Evolutionary conservation across 2,329 filamentous ascomycete species (phyloP), one percentile per base, ranked within the genome.

Genomic region (Capronia coronata): DNA sequence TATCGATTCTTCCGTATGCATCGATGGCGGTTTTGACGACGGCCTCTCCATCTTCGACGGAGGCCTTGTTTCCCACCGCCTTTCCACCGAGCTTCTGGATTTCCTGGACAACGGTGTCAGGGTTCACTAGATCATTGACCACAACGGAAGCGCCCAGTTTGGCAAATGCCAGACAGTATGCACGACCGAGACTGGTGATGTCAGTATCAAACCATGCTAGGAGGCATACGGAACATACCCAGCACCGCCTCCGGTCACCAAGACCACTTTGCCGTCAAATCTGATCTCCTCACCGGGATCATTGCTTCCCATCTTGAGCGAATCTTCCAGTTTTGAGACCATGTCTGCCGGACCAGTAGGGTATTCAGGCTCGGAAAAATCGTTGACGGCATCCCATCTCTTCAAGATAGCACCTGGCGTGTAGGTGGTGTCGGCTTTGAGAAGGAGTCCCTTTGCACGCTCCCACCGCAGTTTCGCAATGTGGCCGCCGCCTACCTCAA

Each of bases 401-500:
- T 86, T 83, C 57, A 94, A 75, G 59, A 98, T 76, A 52, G 90
- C 89, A 59, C 86, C 85, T 9, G 93, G 87, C 4, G 91, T 97
- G 69, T 95, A 86, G 57, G 79, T 83, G 62, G 84, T 80, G 69
- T 97, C 93, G 48, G 88, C 83, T 76, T 91, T 94, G 65, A 96
- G 80, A 32, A 97, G 78, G 55, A 87, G 84, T 70, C 93, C 93
- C 67, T 81, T 84, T 48, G 93, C 83, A 57, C 93, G 85, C 77
- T 98, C 87, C 93, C 93, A 98, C 64, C 93, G 81, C 52, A 95
- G 72, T 78, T 97, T 97, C 60, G 91, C 87, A 51, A 94, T 74
- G 71, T 94, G 88, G 49, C 91, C 93, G 65, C 87, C 93, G 53
- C 93, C 93, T 58, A 86, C 87, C 73, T 97, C 93, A 68, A 90